Evolutionary conservation across 1,284 basidiomycete genomes (phyloP).

Genomic region (Cutaneotrichosporon sp.): DNA sequence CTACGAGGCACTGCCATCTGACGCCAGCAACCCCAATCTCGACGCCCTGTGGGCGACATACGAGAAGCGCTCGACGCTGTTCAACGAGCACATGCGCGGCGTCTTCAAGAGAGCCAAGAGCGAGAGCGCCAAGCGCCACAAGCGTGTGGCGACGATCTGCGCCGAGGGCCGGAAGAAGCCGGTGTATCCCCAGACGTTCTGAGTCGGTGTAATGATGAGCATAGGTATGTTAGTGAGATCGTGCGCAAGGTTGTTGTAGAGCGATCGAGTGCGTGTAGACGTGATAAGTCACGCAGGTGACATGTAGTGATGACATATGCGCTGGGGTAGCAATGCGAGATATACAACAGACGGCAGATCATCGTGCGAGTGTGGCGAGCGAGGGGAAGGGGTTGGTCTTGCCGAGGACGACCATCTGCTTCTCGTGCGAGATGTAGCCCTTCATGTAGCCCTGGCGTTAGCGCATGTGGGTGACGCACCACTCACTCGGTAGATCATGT

Average conservation of each 20-base stretch:
- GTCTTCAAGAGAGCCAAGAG: neutral
- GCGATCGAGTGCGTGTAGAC: no score
- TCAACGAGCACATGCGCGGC: neutral
- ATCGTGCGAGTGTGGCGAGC: slow-evolving; percentile 39
- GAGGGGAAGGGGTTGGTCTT: slow-evolving; percentile 78
- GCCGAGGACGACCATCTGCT: slow-evolving; percentile 86
- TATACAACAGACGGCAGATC: slow-evolving; percentile 5
- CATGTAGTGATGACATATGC: neutral
- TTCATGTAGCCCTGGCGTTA: slow-evolving; percentile 71
- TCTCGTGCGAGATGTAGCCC: slow-evolving; percentile 95
- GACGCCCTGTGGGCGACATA: neutral
- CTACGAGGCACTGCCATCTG: neutral
- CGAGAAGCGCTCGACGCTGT: slow-evolving; percentile 1
- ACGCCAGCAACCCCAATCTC: neutral
- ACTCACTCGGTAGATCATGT: slow-evolving; percentile 79
- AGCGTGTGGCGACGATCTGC: neutral
- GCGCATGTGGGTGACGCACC: neutral
- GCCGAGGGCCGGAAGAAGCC: neutral
- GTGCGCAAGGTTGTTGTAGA: no score
- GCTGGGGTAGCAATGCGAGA: neutral
- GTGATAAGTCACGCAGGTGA: neutral
- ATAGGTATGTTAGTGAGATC: neutral
- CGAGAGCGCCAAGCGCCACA: neutral
- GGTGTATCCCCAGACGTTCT: neutral
- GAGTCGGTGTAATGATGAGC: neutral